Evolutionary conservation across 495 filamentous ascomycete species (phyloP).

Genomic region (Aspergillus panamensis): DNA sequence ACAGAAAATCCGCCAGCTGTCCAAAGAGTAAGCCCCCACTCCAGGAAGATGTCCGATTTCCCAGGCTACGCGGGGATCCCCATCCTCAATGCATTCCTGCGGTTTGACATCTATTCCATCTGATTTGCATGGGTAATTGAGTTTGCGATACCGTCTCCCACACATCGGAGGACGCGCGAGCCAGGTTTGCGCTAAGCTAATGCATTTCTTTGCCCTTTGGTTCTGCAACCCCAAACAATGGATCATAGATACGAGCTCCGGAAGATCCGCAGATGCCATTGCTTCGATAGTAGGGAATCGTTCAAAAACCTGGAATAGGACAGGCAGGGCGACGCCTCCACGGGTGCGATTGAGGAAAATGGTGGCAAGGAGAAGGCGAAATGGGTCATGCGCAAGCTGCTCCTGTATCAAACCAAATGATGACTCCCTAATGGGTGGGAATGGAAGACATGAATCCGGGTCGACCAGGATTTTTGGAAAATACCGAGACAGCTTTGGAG

Average conservation of each 20-base stretch:
- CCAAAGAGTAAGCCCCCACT: constrained; percentile 79
- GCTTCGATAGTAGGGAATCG: constrained; percentile 63
- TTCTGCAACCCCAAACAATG: constrained; percentile 72
- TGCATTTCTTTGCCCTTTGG: constrained; percentile 55
- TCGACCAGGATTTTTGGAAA: constrained; percentile 42
- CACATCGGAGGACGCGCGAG: constrained; percentile 56
- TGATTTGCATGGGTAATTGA: constrained; percentile 60
- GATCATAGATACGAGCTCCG: constrained; percentile 62
- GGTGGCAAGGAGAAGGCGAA: constrained; percentile 68
- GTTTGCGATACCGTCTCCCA: constrained; percentile 58
- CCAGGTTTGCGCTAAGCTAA: constrained; percentile 69
- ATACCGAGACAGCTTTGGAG: constrained; percentile 45
- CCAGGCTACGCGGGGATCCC: constrained; percentile 57
- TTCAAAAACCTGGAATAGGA: constrained; percentile 65
- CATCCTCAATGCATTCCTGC: constrained; percentile 46
- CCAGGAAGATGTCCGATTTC: constrained; percentile 85
- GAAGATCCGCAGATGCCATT: constrained; percentile 56
- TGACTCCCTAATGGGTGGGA: constrained; percentile 60
- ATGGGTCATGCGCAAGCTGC: constrained; percentile 65
- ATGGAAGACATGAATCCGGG: constrained; percentile 61
- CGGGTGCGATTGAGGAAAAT: constrained; percentile 81
- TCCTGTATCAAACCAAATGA: constrained; percentile 83
- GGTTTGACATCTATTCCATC: constrained; percentile 55
- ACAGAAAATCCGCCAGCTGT: constrained; percentile 94
- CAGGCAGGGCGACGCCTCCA: constrained; percentile 70